Percentiles rank a stretch among this genome's conserved stretches.
Evolutionary conservation across 306 rosid genomes (phyloP).

Genomic region (Begonia masoniana): DNA sequence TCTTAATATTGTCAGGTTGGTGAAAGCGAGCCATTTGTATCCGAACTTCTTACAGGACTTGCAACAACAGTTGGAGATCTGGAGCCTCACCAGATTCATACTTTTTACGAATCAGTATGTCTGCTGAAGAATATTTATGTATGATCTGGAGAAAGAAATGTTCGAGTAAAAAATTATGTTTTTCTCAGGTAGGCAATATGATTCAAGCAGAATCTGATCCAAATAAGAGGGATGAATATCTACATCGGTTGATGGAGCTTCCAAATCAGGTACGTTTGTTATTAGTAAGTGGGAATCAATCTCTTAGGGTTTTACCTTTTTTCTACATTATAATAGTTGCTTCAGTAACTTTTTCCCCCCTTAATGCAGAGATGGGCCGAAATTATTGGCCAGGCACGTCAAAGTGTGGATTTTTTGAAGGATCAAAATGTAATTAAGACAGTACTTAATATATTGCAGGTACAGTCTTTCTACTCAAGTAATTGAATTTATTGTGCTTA

Average conservation of each 20-base stretch:
- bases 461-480: not conserved
- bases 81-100: conserved; percentile 87
- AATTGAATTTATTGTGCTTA: no score
- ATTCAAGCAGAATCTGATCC: conserved; percentile 90
- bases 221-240: conserved; percentile 82
- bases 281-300: no score
- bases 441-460: conserved; percentile 94
- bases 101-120: conserved; percentile 90
- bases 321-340: no score
- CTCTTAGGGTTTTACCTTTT: no score
- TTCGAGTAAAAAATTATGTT: not conserved
- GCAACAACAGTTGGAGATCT: conserved; percentile 83
- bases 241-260: conserved; percentile 81
- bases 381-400: conserved; percentile 88
- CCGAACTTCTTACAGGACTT: conserved; percentile 86
- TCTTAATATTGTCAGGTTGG: conserved; percentile 52
- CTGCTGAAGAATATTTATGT: no score
- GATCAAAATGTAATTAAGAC: conserved; percentile 84
- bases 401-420: conserved; percentile 73
- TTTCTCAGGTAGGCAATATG: conserved; percentile 75
- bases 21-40: conserved; percentile 90
- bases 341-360: no score
- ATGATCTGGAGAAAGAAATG: no score
- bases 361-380: conserved; percentile 78
- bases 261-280: conserved; percentile 54